phyloP scores from a whole-genome alignment of 805 yeast species.

The Trichomonascus vanleenenianus region DNA sequence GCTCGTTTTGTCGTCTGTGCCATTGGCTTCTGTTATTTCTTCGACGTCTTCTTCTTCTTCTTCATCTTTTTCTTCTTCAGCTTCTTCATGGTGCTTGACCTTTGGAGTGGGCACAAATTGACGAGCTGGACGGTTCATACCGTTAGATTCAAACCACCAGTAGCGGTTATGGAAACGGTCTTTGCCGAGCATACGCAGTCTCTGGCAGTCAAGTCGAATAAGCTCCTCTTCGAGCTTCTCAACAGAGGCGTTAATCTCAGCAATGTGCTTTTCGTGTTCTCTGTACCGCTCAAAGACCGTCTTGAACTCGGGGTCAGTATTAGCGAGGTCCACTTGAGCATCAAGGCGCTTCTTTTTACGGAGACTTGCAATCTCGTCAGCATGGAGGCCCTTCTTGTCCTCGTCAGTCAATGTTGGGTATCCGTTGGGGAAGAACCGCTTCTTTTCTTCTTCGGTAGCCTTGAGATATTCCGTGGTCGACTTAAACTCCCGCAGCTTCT shows the following conservation, averaged over 20 bases:
- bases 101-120: neutral
- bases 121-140: constrained; percentile 34
- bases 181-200: constrained; percentile 68
- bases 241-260: constrained; percentile 42
- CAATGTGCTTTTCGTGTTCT: constrained; percentile 24
- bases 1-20: constrained; percentile 4
- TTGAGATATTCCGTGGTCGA: constrained; percentile 43
- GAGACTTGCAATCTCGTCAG: neutral
- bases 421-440: constrained; percentile 22
- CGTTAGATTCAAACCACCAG: constrained; percentile 93
- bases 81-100: constrained; percentile 4
- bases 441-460: constrained; percentile 35
- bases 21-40: too few species aligned
- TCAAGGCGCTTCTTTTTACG: constrained; percentile 6
- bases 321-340: constrained; percentile 14
- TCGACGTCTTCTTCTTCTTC: constrained; percentile 8
- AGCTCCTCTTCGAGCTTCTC: constrained; percentile 52
- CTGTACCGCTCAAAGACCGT: constrained; percentile 6
- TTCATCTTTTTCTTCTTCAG: constrained; percentile 8
- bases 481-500: constrained; percentile 55
- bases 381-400: constrained; percentile 6
- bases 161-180: constrained; percentile 81
- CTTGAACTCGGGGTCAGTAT: constrained; percentile 27
- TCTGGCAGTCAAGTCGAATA: constrained; percentile 51
- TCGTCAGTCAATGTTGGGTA: constrained; percentile 15